These are phyloP conservation scores for Nicotiana benthamiana DNA, from an alignment of 257 asterid species.

Conservation along the genomic window DNA sequence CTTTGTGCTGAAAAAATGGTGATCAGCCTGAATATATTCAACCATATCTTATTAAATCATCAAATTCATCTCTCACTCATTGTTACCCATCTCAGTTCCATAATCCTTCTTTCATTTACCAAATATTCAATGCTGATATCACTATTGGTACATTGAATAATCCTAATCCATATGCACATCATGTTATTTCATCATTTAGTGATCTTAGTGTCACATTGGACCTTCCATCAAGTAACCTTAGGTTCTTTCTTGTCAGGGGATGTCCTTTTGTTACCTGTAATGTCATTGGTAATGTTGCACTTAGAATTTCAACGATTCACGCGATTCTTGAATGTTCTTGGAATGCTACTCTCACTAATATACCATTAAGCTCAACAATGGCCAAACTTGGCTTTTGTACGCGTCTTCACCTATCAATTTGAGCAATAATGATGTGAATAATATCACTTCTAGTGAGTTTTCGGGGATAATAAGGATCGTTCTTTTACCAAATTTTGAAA, in stretches of 20 bases:
- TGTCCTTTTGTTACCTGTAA: constrained; percentile 64
- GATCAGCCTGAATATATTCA: constrained; percentile 75
- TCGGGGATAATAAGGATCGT: constrained; percentile 58
- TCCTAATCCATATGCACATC: constrained; percentile 29
- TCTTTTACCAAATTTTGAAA: constrained; percentile 35
- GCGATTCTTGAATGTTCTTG: constrained; percentile 47
- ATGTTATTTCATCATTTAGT: constrained; percentile 43
- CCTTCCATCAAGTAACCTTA: constrained; percentile 46
- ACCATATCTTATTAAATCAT: constrained; percentile 56
- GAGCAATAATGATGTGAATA: constrained; percentile 24
- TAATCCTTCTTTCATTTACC: constrained; percentile 48
- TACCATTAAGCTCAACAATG: constrained; percentile 55
- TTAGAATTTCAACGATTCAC: constrained; percentile 60
- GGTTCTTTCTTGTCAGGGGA: constrained; percentile 66
- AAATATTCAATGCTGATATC: constrained; percentile 50
- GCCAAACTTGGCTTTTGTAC: constrained; percentile 67
- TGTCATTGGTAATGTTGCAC: constrained; percentile 23
- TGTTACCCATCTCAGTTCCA: constrained; percentile 45
- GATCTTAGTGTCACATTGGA: constrained; percentile 66
- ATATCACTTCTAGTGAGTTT: constrained; percentile 43
- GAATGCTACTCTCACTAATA: constrained; percentile 43
- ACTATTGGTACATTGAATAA: constrained; percentile 36
- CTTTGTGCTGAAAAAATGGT: constrained; percentile 54
- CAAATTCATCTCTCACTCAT: constrained; percentile 42
- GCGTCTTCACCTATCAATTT: constrained; percentile 49